Evolutionary conservation across 495 filamentous ascomycete species (phyloP).

Genomic region (Bathelium albidoporum): DNA sequence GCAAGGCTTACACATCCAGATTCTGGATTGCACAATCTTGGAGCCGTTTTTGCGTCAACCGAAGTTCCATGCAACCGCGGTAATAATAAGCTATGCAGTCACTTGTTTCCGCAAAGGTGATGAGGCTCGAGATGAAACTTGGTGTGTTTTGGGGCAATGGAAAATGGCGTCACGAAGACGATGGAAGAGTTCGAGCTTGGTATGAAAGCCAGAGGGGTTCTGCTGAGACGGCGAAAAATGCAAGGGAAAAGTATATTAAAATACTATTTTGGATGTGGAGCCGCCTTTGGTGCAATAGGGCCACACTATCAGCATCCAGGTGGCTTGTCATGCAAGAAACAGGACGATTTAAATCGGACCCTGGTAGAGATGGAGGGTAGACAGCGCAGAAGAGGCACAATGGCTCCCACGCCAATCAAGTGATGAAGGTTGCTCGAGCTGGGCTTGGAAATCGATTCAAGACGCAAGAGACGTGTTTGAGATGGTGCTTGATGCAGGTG

Average conservation of each 20-base stretch:
- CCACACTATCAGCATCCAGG: background rate
- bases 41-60: background rate
- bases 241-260: background rate
- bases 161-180: background rate
- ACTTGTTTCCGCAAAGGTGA: background rate
- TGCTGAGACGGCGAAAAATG: background rate
- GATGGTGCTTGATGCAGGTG: background rate
- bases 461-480: conserved; percentile 5
- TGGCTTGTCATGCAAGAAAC: background rate
- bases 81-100: background rate
- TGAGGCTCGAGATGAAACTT: conserved; percentile 1
- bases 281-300: background rate
- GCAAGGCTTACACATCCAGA: background rate
- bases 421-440: background rate
- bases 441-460: background rate
- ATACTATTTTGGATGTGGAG: background rate
- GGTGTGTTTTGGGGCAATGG: background rate
- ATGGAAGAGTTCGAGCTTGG: background rate
- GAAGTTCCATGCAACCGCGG: background rate
- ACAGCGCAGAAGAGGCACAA: background rate
- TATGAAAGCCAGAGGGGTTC: background rate
- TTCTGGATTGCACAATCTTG: background rate
- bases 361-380: background rate
- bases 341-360: background rate
- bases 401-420: background rate